phyloP scores from a whole-genome alignment of 495 filamentous ascomycete genomes.

The Talaromyces trachyspermus region DNA sequence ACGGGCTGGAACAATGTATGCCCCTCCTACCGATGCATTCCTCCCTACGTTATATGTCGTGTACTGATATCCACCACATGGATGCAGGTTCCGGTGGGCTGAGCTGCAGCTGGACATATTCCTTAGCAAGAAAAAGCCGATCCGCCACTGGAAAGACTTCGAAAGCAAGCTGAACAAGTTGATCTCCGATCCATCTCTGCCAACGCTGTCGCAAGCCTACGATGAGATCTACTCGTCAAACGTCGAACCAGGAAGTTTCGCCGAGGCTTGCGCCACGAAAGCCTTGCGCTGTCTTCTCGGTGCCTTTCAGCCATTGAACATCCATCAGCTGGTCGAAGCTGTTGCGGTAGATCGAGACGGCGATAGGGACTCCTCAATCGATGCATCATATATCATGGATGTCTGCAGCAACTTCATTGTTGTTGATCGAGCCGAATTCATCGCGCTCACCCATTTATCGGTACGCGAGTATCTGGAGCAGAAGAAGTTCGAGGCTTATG shows the following conservation, averaged over 20 bases:
- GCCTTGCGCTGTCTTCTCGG: not conserved
- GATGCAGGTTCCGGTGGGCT: not conserved
- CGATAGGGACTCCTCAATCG: not conserved
- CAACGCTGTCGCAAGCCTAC: not conserved
- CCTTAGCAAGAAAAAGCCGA: not conserved
- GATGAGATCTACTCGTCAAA: not conserved
- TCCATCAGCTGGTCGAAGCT: not conserved
- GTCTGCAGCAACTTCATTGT: not conserved
- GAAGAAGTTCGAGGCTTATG: not conserved
- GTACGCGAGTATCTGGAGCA: constrained; percentile 1
- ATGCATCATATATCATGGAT: not conserved
- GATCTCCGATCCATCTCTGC: not conserved
- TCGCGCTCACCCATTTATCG: not conserved
- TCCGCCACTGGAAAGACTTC: not conserved
- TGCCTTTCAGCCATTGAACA: not conserved
- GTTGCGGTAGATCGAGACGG: not conserved
- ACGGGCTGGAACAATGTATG: not conserved
- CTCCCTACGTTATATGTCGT: too few relatives aligned
- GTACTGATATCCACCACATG: not conserved
- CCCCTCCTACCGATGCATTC: too few relatives aligned
- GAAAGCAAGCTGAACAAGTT: not conserved
- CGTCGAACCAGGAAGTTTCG: not conserved
- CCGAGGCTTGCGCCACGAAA: not conserved
- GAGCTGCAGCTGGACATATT: not conserved
- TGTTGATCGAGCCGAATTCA: not conserved